phyloP scores from a whole-genome alignment of 73 alveolate species.

The Durusdinium trenchii region DNA sequence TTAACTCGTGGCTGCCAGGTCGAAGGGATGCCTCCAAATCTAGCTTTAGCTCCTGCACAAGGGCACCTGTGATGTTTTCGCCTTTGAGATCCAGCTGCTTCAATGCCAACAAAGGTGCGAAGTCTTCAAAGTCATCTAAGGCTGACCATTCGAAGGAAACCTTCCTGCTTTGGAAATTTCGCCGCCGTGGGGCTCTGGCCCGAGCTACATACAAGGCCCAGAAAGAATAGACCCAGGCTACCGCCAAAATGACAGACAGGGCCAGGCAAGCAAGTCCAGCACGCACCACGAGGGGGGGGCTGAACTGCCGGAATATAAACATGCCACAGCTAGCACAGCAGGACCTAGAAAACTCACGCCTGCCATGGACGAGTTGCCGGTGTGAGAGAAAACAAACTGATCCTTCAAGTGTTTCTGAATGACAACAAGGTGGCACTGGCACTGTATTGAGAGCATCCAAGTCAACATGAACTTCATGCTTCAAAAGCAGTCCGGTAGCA shows the following conservation, averaged over 20 bases:
- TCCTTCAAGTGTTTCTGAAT: too few species aligned
- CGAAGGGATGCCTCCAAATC: conserved; percentile 24
- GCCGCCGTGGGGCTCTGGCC: background rate
- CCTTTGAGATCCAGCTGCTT: conserved; percentile 54
- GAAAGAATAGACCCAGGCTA: background rate
- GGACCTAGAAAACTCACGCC: background rate
- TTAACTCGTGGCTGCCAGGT: conserved; percentile 19
- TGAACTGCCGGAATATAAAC: background rate
- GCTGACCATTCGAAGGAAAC: conserved; percentile 50
- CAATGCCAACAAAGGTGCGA: conserved; percentile 63
- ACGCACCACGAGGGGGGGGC: background rate
- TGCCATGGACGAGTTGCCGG: too few species aligned
- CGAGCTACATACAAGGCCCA: conserved; percentile 48
- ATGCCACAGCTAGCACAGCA: background rate
- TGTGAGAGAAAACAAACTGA: too few species aligned
- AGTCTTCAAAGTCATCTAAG: conserved; percentile 60
- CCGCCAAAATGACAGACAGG: background rate
- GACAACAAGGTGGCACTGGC: too few species aligned
- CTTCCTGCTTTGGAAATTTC: background rate
- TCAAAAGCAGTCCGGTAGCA: too few species aligned
- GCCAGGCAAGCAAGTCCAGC: background rate
- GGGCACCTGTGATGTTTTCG: conserved; percentile 35
- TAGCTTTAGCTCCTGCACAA: conserved; percentile 46
- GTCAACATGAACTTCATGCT: too few species aligned
- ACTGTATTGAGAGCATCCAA: too few species aligned